Base-by-base conservation (phyloP, 176 grass and related monocot genomes). In the Eleusine coracana region DNA sequence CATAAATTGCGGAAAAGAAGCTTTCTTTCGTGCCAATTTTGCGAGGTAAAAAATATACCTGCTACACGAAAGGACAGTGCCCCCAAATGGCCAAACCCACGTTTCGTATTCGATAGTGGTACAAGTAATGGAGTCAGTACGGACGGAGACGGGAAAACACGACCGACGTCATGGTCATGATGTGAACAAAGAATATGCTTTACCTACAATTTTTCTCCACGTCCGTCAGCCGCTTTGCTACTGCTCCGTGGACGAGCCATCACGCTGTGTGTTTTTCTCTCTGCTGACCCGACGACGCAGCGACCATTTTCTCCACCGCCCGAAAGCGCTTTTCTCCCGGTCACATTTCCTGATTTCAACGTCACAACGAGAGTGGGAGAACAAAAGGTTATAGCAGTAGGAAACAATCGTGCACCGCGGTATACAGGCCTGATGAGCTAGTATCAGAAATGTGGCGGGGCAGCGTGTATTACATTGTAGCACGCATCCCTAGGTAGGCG, bases 41-140 rank as follows among this genome's bases (percentile, higher is more conserved):
- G 31, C 31, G 31, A 31, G 31, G 31, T 1, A 31, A 31, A 31
- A 31, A 31, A 31, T 2, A 31, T 31, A 31, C 31, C 31, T 31
- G n/a, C n/a, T n/a, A n/a, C n/a, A n/a, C n/a, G 17, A 17, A 39
- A 12, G 3, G 39, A 14, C 16, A 60, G 6, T 59, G 15, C 8
- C 17, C 18, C 37, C 56, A 63, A 78, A n/a, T 78, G 12, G 39
- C 18, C 74, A 83, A 83, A 66, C 41, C 56, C 70, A 73, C 56
- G 48, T 18, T 7, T 39, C 38, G 27, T 66, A 36, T 50, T 34
- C 3, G 0, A 48, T 66, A 20, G 11, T 23, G 25, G 66, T 4
- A 1, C 66, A 70, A 52, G 63, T 16, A 67, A 54, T 16, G 5
- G 29, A 34, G 46, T 68, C 1, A 1, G 25, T 27, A 48, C 39